A percentile compares a stretch with the other conserved stretches of the same genome.
Conservation (phyloP, 1,284 basidiomycete species). For the Irpex rosettiformis region DNA sequence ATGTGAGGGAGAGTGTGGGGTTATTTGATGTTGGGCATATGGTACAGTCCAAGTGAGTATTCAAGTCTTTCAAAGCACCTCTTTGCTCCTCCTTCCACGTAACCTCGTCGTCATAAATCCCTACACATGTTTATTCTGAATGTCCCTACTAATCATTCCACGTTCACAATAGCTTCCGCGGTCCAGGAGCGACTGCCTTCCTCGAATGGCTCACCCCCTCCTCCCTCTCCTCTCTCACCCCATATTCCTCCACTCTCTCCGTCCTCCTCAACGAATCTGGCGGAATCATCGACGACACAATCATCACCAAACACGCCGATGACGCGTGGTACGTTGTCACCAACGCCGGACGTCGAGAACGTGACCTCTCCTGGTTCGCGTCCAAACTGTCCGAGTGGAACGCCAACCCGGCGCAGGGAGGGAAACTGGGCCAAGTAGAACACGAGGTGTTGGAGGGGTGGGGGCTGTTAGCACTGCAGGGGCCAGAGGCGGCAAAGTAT, state of each 20-base stretch:
- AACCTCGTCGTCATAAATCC: neutral
- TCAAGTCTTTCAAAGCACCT: constrained; percentile 5
- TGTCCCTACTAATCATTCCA: neutral
- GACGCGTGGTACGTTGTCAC: constrained; percentile 93
- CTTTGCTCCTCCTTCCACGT: constrained; percentile 1
- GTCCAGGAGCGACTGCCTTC: constrained; percentile 72
- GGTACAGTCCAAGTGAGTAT: constrained; percentile 77
- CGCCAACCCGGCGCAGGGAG: constrained; percentile 39
- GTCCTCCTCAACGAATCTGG: constrained; percentile 87
- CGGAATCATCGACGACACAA: constrained; percentile 93
- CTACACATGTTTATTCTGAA: neutral
- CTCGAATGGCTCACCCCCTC: constrained; percentile 85
- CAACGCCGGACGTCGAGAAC: constrained; percentile 85
- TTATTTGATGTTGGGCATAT: constrained; percentile 99
- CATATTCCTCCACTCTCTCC: constrained; percentile 78
- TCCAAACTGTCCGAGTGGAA: constrained; percentile 78
- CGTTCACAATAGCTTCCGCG: constrained; percentile 62
- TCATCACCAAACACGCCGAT: constrained; percentile 81
- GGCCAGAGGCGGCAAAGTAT: constrained; percentile 80
- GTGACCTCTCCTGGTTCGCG: constrained; percentile 80
- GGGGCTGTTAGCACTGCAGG: constrained; percentile 92
- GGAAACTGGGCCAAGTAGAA: constrained; percentile 56
- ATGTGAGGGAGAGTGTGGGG: constrained; percentile 82
- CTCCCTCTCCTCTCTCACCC: constrained; percentile 62
- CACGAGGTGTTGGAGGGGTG: constrained; percentile 82